Evolutionary conservation across 2,329 filamentous ascomycete genomes (phyloP), one percentile per base, ranked within the genome.

Genomic region (Aureobasidium musti): DNA sequence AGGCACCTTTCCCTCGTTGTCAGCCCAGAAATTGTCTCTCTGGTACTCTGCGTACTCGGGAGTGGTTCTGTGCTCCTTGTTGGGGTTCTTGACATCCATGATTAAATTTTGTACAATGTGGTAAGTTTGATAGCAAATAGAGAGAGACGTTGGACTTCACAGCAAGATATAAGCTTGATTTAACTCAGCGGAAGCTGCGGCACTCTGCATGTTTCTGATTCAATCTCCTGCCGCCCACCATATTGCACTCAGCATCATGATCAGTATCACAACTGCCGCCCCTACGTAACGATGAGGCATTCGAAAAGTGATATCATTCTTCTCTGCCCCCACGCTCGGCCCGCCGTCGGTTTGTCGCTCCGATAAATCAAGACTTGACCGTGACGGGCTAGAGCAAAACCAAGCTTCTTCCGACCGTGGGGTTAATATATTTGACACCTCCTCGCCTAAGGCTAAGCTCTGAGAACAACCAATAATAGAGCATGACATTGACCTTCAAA

Each of bases 21-120:
- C 74, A 60, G 80, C 81, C 57, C 80, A 84, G 72, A 86, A 85
- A 69, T 82, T 81, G 67, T 86, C 79, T 17, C 83, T 78, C 70
- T 86, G 84, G 70, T 85, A 85, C 10, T 84, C 75, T 13, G 77
- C 81, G 76, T 81, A 86, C 74, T 86, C 81, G 13, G 83, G 83
- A 1, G 83, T 85, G 39, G 76, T 79, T 68, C 84, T 77, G 61
- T 74, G 73, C 53, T 82, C 72, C 63, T 82, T 81, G 69, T 86
- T 84, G 11, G 82, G 81, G 67, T 82, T 84, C 5, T 80, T 80
- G 10, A 80, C 79, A 71, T 87, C 84, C 77, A 80, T 80, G 23
- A 23, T 54, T 28, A 17, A 35, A 17, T 5, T 50, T 21, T 23
- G 21, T 33, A 26, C 2, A 21, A 28, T 17, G 26, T n/a, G 37